Evolutionary conservation across 345 rosid genomes (phyloP), one percentile per base, ranked within the genome.

Genomic region (Populus nigra): DNA sequence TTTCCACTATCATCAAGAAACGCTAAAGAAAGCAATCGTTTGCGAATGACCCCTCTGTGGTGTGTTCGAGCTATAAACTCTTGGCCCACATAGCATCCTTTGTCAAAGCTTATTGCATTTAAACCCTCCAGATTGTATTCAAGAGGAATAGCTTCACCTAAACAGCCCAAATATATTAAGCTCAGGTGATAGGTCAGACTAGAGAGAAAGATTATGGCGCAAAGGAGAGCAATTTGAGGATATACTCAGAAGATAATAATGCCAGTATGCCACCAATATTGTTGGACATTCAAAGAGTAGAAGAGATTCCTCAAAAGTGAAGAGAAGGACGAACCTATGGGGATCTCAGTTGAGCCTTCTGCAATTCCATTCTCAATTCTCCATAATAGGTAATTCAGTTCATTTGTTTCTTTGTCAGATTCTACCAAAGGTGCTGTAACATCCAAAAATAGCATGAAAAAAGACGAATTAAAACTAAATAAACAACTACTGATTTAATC

Each of bases 1-100:
- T 87, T 83, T 63, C 91, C 97, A 22, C 41, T 79, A 29, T 79
- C 68, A 81, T 86, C 88, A 16, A 87, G 62, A 85, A 96, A 93
- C 69, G 74, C 85, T 65, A 96, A 76, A 38, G 98, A 97, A 77
- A 94, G 83, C 81, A 93, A 74, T 2, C 97, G 95, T 78, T 94
- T 96, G 31, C 95, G 91, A 75, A 94, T 89, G 31, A 92, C 92
- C 29, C 98, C 97, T 63, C 97, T 79, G 63, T 92, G 97, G 70
- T 93, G 98, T 0, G 98, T 96, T 67, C 98, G 94, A 59, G 99
- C 97, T 66, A 96, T 86, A 63, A 96, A 90, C 85, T 96, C 99
- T 85, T 96, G 98, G 57, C 99, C 98, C 27, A 93, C 95, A 39
- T 91, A 93, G 80, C 99, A 96, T 35, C 99, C 98, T 86, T 96